Evolutionary conservation across 2,329 filamentous ascomycete genomes (phyloP), one percentile per base, ranked within the genome.

Genomic region (Fusarium fujikuroi): DNA sequence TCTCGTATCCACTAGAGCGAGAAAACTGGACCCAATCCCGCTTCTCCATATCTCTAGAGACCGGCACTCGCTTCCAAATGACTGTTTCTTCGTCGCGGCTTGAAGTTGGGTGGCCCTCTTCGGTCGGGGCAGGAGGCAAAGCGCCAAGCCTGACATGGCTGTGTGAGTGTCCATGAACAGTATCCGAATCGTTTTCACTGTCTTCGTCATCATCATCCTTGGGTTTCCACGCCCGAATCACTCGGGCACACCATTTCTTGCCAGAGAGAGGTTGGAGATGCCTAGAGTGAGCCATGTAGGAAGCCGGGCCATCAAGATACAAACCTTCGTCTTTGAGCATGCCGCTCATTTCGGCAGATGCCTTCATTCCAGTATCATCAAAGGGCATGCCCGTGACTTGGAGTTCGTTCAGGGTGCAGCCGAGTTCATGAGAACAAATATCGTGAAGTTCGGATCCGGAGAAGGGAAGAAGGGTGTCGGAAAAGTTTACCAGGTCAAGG

Each of bases 401-500:
- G 44, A 89, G 80, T 75, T 89, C 87, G 64, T 89, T 86, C 11
- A 89, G 76, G 7, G 83, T 87, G 70, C 85, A 87, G 6, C 86
- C 86, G 8, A 89, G 81, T 69, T 88, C 86, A 66, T 89, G 87
- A 21, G 85, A 85, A 7, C 86, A 84, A n/a, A 88, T 79, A 54
- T 87, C 84, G 74, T 89, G 87, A 21, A 89, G 80, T 50, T 86
- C 85, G 7, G 82, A 78, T 4, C 84, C 85, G 3, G 86, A 84
- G 60, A 82, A 85, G 5, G 83, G 82, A 39, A 88, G 77, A 34
- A 85, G 80, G 4, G 84, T 79, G 40, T 86, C 83, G 4, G 84
- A 83, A 52, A 89, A 89, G 71, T 89, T 89, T 73, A 89, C 86
- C 23, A 89, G 83, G 66, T 89, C 87, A 39, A 89, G 82, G 40